A percentile compares a stretch with the other conserved stretches of the same genome.
Evolutionary conservation across 768 basidiomycete species (phyloP).

Genomic region (Xerocomus spinulosus): DNA sequence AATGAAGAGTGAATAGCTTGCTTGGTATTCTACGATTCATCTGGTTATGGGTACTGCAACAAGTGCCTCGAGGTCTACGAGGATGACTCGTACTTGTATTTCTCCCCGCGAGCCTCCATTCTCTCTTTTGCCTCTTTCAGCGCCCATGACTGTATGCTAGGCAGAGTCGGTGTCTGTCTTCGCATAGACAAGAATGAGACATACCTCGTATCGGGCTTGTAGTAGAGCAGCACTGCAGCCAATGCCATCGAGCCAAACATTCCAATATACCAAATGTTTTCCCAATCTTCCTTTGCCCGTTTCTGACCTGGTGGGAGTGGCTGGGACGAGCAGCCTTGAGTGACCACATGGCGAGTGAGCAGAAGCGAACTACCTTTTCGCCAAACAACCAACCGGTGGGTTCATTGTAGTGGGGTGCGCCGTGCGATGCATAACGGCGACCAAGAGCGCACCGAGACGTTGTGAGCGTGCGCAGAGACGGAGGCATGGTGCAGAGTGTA

Average conservation of each 20-base stretch:
- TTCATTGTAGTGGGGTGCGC: constrained; percentile 81
- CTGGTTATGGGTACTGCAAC: no score
- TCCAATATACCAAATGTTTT: constrained; percentile 83
- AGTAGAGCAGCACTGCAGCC: constrained; percentile 73
- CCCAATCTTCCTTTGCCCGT: constrained; percentile 86
- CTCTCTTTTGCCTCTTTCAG: constrained; percentile 82
- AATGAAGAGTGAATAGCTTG: no score
- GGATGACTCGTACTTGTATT: constrained; percentile 74
- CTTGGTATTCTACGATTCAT: no score
- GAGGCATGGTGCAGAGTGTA: constrained; percentile 34
- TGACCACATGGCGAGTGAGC: neutral
- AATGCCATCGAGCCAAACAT: constrained; percentile 87
- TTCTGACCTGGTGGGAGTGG: constrained; percentile 78
- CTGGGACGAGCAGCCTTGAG: constrained; percentile 34
- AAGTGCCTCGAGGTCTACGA: constrained; percentile 29
- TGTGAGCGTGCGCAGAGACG: constrained; percentile 40
- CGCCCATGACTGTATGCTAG: constrained; percentile 90
- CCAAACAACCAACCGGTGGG: constrained; percentile 84
- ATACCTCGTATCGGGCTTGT: constrained; percentile 92
- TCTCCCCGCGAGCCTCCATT: constrained; percentile 92
- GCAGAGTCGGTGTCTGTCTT: neutral
- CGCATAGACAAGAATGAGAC: constrained; percentile 20
- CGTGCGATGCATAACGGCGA: constrained; percentile 65
- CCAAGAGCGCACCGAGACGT: constrained; percentile 20
- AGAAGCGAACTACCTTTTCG: constrained; percentile 61